These are phyloP conservation scores for Cutaneotrichosporon sp. DNA, from an alignment of 1,284 basidiomycete genomes.

Conservation along the genomic window DNA sequence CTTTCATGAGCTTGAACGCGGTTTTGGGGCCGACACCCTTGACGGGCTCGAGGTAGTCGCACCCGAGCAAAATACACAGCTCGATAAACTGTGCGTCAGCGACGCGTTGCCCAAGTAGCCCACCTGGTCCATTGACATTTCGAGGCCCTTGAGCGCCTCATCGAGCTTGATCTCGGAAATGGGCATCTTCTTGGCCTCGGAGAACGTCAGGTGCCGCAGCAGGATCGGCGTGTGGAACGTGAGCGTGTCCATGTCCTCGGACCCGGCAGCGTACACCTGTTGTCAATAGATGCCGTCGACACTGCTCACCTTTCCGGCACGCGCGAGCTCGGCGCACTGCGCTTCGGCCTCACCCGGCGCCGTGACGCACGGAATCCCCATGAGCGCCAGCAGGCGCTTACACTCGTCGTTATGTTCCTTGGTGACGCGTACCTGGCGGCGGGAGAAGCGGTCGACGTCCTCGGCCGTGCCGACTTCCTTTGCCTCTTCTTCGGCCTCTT, in stretches of 20 bases:
- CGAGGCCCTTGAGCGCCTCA: conserved; percentile 76
- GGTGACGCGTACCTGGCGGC: conserved; percentile 91
- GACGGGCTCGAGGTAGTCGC: conserved; percentile 79
- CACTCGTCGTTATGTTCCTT: conserved; percentile 96
- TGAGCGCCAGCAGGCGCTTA: conserved; percentile 74
- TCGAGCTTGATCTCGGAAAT: conserved; percentile 86
- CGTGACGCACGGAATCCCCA: conserved; percentile 94
- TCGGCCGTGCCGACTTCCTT: conserved; percentile 92
- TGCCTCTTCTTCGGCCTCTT: conserved; percentile 89
- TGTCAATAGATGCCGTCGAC: neutral
- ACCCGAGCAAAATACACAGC: conserved; percentile 92
- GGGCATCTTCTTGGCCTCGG: conserved; percentile 98
- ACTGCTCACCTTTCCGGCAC: conserved; percentile 72
- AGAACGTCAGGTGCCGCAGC: conserved; percentile 93
- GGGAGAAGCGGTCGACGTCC: conserved; percentile 83
- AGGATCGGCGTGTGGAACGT: conserved; percentile 91
- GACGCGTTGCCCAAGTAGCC: conserved; percentile 7
- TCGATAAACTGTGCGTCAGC: conserved; percentile 73
- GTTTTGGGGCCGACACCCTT: conserved; percentile 63
- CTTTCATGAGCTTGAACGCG: conserved; percentile 85
- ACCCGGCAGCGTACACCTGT: conserved; percentile 91
- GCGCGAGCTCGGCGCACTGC: conserved; percentile 93
- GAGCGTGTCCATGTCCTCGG: conserved; percentile 99
- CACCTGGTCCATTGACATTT: conserved; percentile 87
- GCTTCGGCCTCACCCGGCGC: conserved; percentile 98